phyloP scores from a whole-genome alignment of 139 green algal species.

The Picochlorum sp. region DNA sequence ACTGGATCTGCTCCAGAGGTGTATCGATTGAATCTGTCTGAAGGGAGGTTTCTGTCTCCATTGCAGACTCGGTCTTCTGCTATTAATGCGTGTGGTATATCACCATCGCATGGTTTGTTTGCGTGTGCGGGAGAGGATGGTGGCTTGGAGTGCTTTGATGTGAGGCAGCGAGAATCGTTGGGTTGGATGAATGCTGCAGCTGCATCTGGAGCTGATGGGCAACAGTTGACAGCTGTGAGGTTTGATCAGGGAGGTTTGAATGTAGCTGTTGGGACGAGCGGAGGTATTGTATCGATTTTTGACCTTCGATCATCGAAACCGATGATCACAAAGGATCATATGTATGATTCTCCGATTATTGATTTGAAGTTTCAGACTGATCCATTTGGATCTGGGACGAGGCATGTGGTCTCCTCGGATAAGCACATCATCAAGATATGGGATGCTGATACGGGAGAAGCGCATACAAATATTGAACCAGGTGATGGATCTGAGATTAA shows the following conservation, averaged over 20 bases:
- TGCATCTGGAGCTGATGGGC: constrained; percentile 42
- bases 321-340: constrained; percentile 89
- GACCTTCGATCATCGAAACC: constrained; percentile 70
- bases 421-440: constrained; percentile 79
- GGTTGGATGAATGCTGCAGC: constrained; percentile 57
- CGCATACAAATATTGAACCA: constrained; percentile 75
- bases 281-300: constrained; percentile 79
- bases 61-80: constrained; percentile 49
- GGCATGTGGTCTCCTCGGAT: constrained; percentile 74
- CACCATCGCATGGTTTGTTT: constrained; percentile 56
- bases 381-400: constrained; percentile 6
- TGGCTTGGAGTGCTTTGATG: constrained; percentile 88
- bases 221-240: constrained; percentile 75
- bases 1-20: constrained; percentile 64
- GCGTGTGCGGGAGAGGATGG: constrained; percentile 79
- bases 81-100: constrained; percentile 68
- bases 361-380: constrained; percentile 88
- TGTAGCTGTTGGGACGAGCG: constrained; percentile 76
- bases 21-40: constrained; percentile 70
- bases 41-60: constrained; percentile 81
- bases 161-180: constrained; percentile 41
- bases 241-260: constrained; percentile 74
- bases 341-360: constrained; percentile 81
- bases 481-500: constrained; percentile 71
- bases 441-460: constrained; percentile 48